These are phyloP conservation scores for Chlorella sp. DNA, from an alignment of 139 green algal species.

Conservation along the genomic window DNA sequence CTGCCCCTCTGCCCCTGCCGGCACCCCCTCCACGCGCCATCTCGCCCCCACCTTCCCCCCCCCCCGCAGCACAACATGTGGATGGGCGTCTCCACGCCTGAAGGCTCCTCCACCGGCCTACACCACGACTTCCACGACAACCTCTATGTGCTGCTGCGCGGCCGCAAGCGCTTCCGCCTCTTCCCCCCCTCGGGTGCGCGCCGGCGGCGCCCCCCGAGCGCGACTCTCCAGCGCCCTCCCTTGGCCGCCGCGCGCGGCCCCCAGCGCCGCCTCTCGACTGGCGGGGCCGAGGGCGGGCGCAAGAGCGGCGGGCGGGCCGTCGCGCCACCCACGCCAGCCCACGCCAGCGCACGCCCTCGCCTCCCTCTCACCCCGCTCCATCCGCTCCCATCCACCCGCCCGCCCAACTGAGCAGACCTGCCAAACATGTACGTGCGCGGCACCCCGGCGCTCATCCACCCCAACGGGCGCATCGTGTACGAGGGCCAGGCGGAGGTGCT, in stretches of 20 bases:
- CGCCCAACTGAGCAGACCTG: no score
- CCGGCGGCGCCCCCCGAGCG: not conserved
- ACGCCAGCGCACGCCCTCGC: no score
- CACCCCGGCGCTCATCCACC: conserved; percentile 45
- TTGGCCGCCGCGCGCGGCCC: not conserved
- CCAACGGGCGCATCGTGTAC: conserved; percentile 89
- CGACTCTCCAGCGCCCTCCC: not conserved
- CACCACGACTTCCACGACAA: conserved; percentile 96
- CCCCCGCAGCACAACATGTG: not conserved
- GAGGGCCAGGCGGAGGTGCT: conserved; percentile 47
- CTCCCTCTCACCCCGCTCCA: not conserved
- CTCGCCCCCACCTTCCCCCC: not conserved
- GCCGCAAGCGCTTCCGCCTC: conserved; percentile 82
- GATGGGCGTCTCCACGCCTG: not conserved
- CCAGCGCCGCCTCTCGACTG: no score
- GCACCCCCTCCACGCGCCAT: not conserved
- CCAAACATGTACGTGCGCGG: conserved; percentile 77
- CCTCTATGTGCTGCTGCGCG: conserved; percentile 83
- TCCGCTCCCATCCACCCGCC: not conserved
- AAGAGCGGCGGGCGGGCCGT: no score
- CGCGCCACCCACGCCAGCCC: no score
- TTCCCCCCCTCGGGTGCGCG: conserved; percentile 53
- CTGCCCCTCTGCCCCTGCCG: not conserved
- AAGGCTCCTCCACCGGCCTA: conserved; percentile 75
- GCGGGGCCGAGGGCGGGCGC: no score